These are phyloP conservation scores for Tremella mesenterica DNA, from an alignment of 768 basidiomycete genomes.

Conservation along the genomic window DNA sequence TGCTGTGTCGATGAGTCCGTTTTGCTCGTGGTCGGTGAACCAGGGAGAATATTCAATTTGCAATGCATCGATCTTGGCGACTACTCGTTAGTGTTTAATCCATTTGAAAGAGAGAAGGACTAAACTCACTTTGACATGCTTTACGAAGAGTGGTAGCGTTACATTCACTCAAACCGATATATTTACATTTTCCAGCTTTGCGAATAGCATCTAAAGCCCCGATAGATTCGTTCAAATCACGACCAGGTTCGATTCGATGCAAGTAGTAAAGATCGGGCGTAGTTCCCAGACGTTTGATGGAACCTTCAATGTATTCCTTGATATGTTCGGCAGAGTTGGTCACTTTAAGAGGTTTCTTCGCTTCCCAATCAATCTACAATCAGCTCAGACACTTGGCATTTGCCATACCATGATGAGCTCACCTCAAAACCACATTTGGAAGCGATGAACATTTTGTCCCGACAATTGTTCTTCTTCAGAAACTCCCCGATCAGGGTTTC, in stretches of 20 bases:
- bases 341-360: background rate
- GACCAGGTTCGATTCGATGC: slow-evolving; percentile 33
- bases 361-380: background rate
- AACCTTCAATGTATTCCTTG: slow-evolving; percentile 23
- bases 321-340: slow-evolving; percentile 24
- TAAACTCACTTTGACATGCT: slow-evolving; percentile 33
- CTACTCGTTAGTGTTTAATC: slow-evolving; percentile 9
- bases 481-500: slow-evolving; percentile 51
- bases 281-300: slow-evolving; percentile 21
- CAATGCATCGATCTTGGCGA: slow-evolving; percentile 53
- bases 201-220: slow-evolving; percentile 47
- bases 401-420: slow-evolving; percentile 1
- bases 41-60: slow-evolving; percentile 48
- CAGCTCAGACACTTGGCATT: background rate
- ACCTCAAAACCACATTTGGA: slow-evolving; percentile 32
- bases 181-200: slow-evolving; percentile 53
- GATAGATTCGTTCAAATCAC: slow-evolving; percentile 48
- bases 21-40: slow-evolving; percentile 37
- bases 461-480: slow-evolving; percentile 14
- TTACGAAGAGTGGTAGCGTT: slow-evolving; percentile 47
- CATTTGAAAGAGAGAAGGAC: background rate
- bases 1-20: slow-evolving; percentile 41
- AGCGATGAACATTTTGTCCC: slow-evolving; percentile 28
- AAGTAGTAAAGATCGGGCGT: slow-evolving; percentile 34
- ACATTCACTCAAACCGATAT: slow-evolving; percentile 6